Conservation (phyloP, 352 stramenopile genomes). For the Peronospora farinosa region DNA sequence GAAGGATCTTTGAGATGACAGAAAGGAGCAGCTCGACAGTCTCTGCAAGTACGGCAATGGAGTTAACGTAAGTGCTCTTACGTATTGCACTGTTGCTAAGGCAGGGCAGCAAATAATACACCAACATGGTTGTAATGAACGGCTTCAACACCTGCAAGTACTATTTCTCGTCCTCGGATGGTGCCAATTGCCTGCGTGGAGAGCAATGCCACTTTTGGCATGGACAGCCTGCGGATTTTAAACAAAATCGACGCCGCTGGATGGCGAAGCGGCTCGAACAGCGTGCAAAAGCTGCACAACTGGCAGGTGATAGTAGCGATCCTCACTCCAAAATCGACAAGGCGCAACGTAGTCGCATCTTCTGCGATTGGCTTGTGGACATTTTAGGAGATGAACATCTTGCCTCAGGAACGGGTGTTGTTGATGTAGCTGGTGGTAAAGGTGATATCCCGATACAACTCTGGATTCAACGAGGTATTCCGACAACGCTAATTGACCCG, state of each 20-base stretch:
- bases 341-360: slow-evolving; percentile 61
- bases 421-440: slow-evolving; percentile 87
- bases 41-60: no score
- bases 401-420: slow-evolving; percentile 48
- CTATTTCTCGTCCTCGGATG: slow-evolving; percentile 66
- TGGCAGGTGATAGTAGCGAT: slow-evolving; percentile 59
- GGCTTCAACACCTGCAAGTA: slow-evolving; percentile 84
- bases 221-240: slow-evolving; percentile 52
- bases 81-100: no score
- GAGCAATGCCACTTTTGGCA: slow-evolving; percentile 80
- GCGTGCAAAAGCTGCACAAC: slow-evolving; percentile 42
- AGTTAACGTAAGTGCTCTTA: no score
- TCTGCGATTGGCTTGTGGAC: slow-evolving; percentile 79
- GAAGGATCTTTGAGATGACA: no score
- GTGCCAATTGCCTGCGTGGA: slow-evolving; percentile 58
- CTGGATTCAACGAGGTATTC: slow-evolving; percentile 68
- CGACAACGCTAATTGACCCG: slow-evolving; percentile 80
- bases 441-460: slow-evolving; percentile 83
- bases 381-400: slow-evolving; percentile 43
- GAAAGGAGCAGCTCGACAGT: no score
- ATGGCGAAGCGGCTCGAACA: slow-evolving; percentile 59
- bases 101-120: no score
- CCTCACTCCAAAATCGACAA: slow-evolving; percentile 70
- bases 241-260: slow-evolving; percentile 58
- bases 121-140: slow-evolving; percentile 72